Evolutionary conservation across 306 rosid species (phyloP).

Genomic region (Cucurbita maxima): DNA sequence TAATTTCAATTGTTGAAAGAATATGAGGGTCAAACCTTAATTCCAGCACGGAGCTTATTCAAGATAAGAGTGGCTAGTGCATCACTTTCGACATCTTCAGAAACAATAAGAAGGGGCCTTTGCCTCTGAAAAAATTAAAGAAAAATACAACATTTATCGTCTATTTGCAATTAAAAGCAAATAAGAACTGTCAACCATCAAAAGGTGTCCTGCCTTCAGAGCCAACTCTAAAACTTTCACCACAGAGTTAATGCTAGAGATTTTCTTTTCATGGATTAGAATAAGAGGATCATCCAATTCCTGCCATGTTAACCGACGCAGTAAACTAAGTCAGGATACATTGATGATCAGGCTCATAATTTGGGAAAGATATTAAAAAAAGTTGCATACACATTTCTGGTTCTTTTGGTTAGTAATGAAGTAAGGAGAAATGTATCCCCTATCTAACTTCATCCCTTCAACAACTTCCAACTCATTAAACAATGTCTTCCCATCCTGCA

Average conservation of each 20-base stretch:
- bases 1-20: background rate
- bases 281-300: slow-evolving; percentile 89
- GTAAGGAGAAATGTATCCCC: slow-evolving; percentile 92
- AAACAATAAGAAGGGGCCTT: slow-evolving; percentile 66
- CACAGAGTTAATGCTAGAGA: slow-evolving; percentile 55
- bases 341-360: background rate
- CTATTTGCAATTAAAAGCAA: background rate
- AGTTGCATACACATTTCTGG: slow-evolving; percentile 77
- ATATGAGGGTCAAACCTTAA: slow-evolving; percentile 42
- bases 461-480: slow-evolving; percentile 90
- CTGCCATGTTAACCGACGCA: slow-evolving; percentile 17
- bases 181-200: background rate
- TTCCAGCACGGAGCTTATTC: slow-evolving; percentile 94
- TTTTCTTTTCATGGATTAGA: slow-evolving; percentile 89
- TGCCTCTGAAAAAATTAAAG: slow-evolving; percentile 39
- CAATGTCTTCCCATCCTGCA: slow-evolving; percentile 89
- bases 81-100: slow-evolving; percentile 92
- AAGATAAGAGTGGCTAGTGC: slow-evolving; percentile 75
- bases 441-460: slow-evolving; percentile 96
- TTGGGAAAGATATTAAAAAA: background rate
- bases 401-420: slow-evolving; percentile 83
- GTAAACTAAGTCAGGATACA: background rate
- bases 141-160: background rate
- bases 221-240: slow-evolving; percentile 87
- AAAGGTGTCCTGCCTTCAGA: slow-evolving; percentile 39